Percentiles rank a stretch among this genome's conserved stretches.
Conservation (phyloP, 345 rosid genomes). For the Salix arbutifolia region DNA sequence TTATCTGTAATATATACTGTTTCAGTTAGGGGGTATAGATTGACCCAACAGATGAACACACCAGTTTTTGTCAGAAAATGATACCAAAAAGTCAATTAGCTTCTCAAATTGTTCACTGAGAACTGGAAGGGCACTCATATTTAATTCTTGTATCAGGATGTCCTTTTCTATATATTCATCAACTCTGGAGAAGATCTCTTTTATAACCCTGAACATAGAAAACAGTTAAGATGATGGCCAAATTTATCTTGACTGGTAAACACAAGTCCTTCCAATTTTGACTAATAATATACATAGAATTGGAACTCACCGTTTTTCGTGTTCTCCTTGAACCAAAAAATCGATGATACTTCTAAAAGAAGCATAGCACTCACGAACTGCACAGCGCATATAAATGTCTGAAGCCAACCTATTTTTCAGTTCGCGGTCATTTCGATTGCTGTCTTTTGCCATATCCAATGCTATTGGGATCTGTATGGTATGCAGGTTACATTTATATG, state of each 20-base stretch:
- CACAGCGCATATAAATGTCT: constrained; percentile 81
- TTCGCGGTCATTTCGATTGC: constrained; percentile 84
- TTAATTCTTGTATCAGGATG: constrained; percentile 50
- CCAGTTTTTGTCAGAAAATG: background rate
- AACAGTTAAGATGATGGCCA: background rate
- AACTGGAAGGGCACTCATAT: constrained; percentile 83
- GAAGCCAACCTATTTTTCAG: constrained; percentile 68
- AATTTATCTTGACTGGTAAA: background rate
- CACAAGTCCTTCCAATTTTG: background rate
- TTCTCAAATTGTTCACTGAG: constrained; percentile 78
- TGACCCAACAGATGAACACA: background rate
- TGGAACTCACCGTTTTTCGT: constrained; percentile 59
- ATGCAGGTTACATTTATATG: constrained; percentile 9
- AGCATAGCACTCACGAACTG: constrained; percentile 92
- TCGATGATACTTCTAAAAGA: constrained; percentile 74
- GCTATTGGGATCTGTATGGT: constrained; percentile 81
- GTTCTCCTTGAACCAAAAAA: constrained; percentile 66
- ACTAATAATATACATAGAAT: background rate
- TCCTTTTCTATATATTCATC: constrained; percentile 43
- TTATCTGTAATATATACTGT: constrained; percentile 39
- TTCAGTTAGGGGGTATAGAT: background rate
- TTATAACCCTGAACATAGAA: constrained; percentile 59
- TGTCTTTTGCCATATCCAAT: constrained; percentile 97
- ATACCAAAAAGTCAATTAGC: constrained; percentile 78
- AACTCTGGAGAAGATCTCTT: constrained; percentile 53